phyloP scores from a whole-genome alignment of 805 yeast species.

The Wickerhamomyces subpelliculosus region DNA sequence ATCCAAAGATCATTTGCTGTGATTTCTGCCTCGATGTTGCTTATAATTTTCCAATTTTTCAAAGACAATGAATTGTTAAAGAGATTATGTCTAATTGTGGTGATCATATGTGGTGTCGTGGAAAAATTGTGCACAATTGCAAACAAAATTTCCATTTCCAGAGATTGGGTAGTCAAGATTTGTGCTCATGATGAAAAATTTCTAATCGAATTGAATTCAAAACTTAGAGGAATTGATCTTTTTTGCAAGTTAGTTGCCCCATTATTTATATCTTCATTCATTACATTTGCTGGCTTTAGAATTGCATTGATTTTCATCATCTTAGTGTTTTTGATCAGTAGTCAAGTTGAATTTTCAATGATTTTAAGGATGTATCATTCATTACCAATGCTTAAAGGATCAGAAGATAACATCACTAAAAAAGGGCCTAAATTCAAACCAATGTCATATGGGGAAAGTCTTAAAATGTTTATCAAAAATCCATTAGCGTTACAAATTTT shows the following conservation, averaged over 20 bases:
- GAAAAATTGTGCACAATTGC: conserved; percentile 28
- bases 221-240: conserved; percentile 31
- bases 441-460: conserved; percentile 6
- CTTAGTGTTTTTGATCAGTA: conserved; percentile 22
- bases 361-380: conserved; percentile 26
- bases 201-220: conserved; percentile 24
- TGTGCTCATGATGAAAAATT: conserved; percentile 19
- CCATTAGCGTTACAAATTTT: conserved; percentile 25
- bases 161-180: conserved; percentile 36
- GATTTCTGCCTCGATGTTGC: conserved; percentile 4
- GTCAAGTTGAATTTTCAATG: conserved; percentile 25
- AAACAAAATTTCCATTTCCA: conserved; percentile 30
- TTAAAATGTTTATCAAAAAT: conserved; percentile 18
- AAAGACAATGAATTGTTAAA: conserved; percentile 5
- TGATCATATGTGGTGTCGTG: conserved; percentile 24
- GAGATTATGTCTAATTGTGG: conserved; percentile 11
- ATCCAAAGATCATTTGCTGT: conserved; percentile 17
- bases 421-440: conserved; percentile 1
- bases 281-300: conserved; percentile 16
- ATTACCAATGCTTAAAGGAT: conserved; percentile 21
- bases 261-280: conserved; percentile 26
- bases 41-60: conserved; percentile 10
- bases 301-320: conserved; percentile 23
- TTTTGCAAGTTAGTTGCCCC: conserved; percentile 32
- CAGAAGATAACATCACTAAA: conserved; percentile 1